Evolutionary conservation across 176 grass and related monocot genomes (phyloP).

Genomic region (Bromus sterilis): DNA sequence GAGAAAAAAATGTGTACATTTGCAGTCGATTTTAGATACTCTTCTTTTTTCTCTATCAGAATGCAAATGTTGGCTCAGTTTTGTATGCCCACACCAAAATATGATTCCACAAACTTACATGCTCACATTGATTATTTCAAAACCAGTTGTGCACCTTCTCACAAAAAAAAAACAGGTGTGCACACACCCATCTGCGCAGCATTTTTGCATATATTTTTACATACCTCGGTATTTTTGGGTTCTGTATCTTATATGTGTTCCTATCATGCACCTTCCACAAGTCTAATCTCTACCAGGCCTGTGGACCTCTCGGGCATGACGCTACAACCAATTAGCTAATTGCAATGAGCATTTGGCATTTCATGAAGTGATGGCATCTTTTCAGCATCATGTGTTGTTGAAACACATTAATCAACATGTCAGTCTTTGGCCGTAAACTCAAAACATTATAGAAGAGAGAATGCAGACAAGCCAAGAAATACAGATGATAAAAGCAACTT

Average conservation of each 20-base stretch:
- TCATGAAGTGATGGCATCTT: background rate
- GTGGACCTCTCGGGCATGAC: background rate
- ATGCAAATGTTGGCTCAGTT: background rate
- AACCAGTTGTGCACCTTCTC: too few species aligned
- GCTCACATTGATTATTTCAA: background rate
- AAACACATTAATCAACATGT: background rate
- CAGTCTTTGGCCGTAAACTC: background rate
- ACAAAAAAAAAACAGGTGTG: too few species aligned
- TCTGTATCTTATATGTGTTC: background rate
- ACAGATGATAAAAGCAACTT: background rate
- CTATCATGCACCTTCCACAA: background rate
- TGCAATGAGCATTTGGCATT: background rate
- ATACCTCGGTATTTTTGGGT: background rate
- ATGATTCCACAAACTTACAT: too few species aligned
- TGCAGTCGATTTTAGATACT: background rate
- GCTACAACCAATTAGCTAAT: constrained; percentile 19
- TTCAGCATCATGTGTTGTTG: background rate
- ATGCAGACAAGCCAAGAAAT: background rate
- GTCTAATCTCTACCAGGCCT: background rate
- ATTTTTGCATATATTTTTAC: background rate
- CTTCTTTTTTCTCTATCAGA: too few species aligned
- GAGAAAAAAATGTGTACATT: too few species aligned
- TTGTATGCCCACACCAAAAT: background rate
- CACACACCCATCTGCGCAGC: background rate
- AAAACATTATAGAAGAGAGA: background rate